Base-by-base conservation (phyloP, 768 basidiomycete species). In the Lactifluus hygrophoroides region DNA sequence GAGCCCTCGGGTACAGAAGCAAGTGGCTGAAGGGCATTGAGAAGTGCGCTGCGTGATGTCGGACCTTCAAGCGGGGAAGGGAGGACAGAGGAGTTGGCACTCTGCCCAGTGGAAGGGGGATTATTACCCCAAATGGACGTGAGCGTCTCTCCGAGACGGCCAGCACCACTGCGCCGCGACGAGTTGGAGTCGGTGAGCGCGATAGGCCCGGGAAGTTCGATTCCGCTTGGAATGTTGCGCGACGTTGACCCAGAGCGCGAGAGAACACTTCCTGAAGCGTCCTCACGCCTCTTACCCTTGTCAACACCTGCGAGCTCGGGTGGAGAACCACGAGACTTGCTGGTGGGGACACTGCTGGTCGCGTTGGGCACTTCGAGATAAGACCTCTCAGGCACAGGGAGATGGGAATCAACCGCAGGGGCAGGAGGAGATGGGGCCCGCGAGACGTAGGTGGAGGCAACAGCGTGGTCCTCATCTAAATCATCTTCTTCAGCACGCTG, bases 401-500 rank as follows among this genome's bases (percentile, higher is more conserved):
- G 65, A 69, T 49, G 60, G 55, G n/a, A 55, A 55, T 51, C 69
- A 69, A 52, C 54, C 55, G 64, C 60, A 54, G 64, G 66, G 64
- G 61, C 70, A 70, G 57, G 70, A 70, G 57, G 70, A 28, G 83
- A 84, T 19, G 77, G 79, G 3, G 80, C 73, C 8, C 81, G 76
- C 9, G 85, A 86, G 11, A 74, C 70, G 3, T 81, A 74, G 42
- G 77, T 75, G 56, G 78, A 74, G 1, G 77, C 68, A 61, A 11
- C 71, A 19, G 54, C 66, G 60, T 59, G 71, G 56, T 77, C 81
- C 13, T 70, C 67, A 60, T 88, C 85, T 0, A 75, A 75, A 63
- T 89, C 88, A 35, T 88, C 86, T 67, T 90, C 87, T 35, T 87
- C 86, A 5, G 79, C 76, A 54, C 86, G 80, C 61, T 83, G 81